These are phyloP conservation scores for Colletotrichum sp. DNA, from an alignment of 2,329 filamentous ascomycete species.

Conservation along the genomic window DNA sequence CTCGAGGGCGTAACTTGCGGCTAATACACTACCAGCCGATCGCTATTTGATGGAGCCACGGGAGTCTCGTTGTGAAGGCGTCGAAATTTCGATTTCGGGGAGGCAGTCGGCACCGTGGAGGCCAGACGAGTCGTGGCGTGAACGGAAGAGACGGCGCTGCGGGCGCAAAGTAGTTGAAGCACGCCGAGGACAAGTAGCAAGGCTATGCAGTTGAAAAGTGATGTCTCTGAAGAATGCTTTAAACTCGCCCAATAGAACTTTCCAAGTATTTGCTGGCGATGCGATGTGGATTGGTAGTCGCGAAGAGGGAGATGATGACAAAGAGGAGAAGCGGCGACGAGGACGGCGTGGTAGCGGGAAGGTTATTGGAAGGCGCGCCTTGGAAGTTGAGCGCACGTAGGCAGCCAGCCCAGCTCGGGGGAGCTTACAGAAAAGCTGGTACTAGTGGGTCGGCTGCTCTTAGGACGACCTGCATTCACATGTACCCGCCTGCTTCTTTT, in stretches of 20 bases:
- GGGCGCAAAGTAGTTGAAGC: neutral
- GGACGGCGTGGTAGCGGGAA: neutral
- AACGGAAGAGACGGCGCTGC: neutral
- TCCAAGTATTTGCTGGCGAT: neutral
- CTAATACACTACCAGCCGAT: neutral
- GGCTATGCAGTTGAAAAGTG: neutral
- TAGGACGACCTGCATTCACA: neutral
- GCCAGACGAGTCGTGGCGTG: neutral
- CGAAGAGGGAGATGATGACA: constrained; percentile 1
- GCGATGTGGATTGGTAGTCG: neutral
- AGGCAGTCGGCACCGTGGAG: neutral
- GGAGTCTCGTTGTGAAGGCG: neutral
- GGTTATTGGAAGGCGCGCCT: constrained; percentile 7
- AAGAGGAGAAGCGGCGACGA: neutral
- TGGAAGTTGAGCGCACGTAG: neutral
- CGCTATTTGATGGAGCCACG: neutral
- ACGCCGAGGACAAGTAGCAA: neutral
- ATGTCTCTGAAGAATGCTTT: neutral
- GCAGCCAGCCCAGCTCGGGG: neutral
- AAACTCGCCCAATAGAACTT: neutral
- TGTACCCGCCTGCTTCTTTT: neutral
- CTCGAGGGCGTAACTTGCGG: constrained; percentile 11
- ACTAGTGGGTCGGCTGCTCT: neutral
- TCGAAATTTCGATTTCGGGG: neutral
- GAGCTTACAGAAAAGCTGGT: constrained; percentile 19